Conservation (phyloP, 148 eudicot genomes). For the Fagopyrum esculentum region DNA sequence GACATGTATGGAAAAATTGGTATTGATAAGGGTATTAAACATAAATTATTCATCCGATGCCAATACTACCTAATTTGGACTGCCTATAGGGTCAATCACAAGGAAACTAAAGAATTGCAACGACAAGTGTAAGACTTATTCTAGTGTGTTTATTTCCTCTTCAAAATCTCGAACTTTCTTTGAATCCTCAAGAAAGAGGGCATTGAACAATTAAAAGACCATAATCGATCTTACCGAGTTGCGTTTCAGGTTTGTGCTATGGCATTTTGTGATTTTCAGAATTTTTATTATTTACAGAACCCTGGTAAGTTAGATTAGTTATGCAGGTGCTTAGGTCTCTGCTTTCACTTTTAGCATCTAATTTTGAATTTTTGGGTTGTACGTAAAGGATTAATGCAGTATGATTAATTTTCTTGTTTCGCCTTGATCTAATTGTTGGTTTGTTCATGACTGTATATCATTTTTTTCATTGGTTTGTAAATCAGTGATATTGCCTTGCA, state of each 20-base stretch:
- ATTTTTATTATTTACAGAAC: background rate
- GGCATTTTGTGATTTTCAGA: background rate
- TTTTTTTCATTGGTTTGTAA: background rate
- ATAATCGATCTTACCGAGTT: background rate
- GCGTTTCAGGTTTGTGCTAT: background rate
- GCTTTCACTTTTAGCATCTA: background rate
- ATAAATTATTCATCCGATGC: too few relatives aligned
- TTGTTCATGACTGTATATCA: background rate
- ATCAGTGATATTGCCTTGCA: background rate
- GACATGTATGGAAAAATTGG: too few relatives aligned
- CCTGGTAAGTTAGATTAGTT: background rate
- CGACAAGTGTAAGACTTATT: background rate
- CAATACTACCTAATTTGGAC: too few relatives aligned
- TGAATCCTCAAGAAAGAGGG: background rate
- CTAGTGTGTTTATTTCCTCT: background rate
- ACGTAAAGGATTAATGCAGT: background rate
- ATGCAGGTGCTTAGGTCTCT: background rate
- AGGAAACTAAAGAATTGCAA: too few relatives aligned
- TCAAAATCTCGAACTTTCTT: background rate
- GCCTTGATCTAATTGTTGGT: background rate
- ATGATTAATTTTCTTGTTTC: background rate
- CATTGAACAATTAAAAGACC: background rate
- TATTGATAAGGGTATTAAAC: too few relatives aligned
- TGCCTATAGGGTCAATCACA: too few relatives aligned
- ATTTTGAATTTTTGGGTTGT: slow-evolving; percentile 4